Evolutionary conservation across 2,329 filamentous ascomycete genomes (phyloP), one percentile per base, ranked within the genome.

Genomic region (Colletotrichum magnum): DNA sequence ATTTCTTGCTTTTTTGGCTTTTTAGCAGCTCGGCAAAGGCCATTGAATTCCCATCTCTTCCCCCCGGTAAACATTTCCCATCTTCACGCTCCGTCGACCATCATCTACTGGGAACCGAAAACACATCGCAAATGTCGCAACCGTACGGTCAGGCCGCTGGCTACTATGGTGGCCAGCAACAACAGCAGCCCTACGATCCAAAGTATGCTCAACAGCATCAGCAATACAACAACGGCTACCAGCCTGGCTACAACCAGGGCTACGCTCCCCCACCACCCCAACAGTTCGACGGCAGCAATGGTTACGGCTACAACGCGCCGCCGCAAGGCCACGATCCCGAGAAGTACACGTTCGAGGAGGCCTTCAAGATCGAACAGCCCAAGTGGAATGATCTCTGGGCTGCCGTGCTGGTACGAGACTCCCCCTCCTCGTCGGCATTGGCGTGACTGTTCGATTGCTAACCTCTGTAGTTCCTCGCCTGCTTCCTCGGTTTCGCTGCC

Each of bases 361-460:
- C 90, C 1, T 98, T 98, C 85, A 92, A 92, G 80, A 80, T 98
- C 60, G 88, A 93, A 59, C 90, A 85, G 72, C 94, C 94, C n/a
- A 97, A 95, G 79, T 97, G 88, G 82, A 94, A 98, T 76, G 95
- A 98, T 78, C 77, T 93, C 28, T 98, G 95, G 95, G 95, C 95
- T 4, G 94, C 92, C 4, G 82, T 97, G 48, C 83, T 98, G 76
- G 91, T 93, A 79, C 16, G 85, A 15, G 56, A 78, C 4, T 32
- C 5, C 6, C 77, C 58, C 26, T 79, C 12, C 58, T 73, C 18
- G 75, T 73, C 13, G 75, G 56, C 7, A 12, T 36, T 36, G 32
- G 32, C 5, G 10, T 36, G 32, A 10, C 32, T 36, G 74, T 72
- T 36, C 70, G 53, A n/a, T 73, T 71, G 21, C 24, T 58, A 24